Base-by-base conservation (phyloP, 2,329 filamentous ascomycete genomes). In the Neoarthrinium moseri region DNA sequence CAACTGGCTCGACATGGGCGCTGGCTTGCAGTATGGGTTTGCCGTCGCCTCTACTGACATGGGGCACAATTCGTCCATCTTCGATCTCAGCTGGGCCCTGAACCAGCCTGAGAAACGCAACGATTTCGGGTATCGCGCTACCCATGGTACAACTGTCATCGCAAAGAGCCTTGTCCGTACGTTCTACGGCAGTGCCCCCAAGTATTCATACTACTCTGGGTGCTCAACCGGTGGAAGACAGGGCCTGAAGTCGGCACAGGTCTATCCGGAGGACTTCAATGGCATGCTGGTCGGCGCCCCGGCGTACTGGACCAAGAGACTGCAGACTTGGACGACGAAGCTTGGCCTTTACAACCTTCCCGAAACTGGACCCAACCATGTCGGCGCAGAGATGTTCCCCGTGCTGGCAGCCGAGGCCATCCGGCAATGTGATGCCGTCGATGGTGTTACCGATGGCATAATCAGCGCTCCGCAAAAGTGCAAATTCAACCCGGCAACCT, bases 151-250 rank as follows among this genome's bases (percentile, higher is more conserved):
- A 1, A 64, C 69, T 1, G 66, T 67, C 1, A 48, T 68, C 4
- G 68, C 67, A 6, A 77, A 77, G 51, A 36, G 64, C 6, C 53
- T 77, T 17, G 64, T 64, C 4, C 52, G 69, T 21, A 56, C 59
- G 5, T 76, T 70, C 56, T 77, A 77, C 48, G 53, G 59, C 8
- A 45, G 26, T 6, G 11, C 39, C 3, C 60, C 63, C n/a, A 59
- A 62, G 2, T 72, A 71, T 56, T 71, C 66, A 8, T 77, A 77
- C 55, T 77, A 71, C 53, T 55, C 67, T n/a, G 76, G 76, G 11
- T 79, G 76, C 53, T 76, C 72, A 1, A 76, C 74, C 0, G 76
- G 76, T 24, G 76, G 76, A 2, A 62, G 75, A 3, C 74, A 80
- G 58, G 75, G 75, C 17, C 58, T 77, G n/a, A 74, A 73, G 41